Evolutionary conservation across 345 rosid species (phyloP).

Genomic region (Sapria himalayana): DNA sequence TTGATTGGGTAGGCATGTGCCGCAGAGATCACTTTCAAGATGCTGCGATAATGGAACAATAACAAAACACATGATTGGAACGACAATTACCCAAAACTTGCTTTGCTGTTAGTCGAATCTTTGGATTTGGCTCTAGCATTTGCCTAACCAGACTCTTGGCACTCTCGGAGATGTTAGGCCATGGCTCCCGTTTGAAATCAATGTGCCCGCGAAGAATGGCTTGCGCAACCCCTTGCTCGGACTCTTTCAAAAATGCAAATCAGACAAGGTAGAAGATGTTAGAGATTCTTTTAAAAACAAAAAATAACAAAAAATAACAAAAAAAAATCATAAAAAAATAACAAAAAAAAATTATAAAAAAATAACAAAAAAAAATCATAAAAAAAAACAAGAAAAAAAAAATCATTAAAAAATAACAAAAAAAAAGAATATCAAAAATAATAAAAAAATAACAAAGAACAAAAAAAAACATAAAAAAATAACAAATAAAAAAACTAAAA

Average conservation of each 20-base stretch:
- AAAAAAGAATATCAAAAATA: background rate
- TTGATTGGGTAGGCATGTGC: too few relatives aligned
- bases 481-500: too few relatives aligned
- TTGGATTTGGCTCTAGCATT: slow-evolving; percentile 98
- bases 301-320: background rate
- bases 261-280: background rate
- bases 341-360: background rate
- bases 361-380: background rate
- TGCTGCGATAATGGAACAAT: background rate
- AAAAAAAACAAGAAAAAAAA: background rate
- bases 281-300: slow-evolving; percentile 1
- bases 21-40: too few relatives aligned
- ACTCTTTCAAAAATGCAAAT: slow-evolving; percentile 29
- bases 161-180: slow-evolving; percentile 91
- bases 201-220: slow-evolving; percentile 89
- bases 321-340: background rate
- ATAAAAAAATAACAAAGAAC: background rate
- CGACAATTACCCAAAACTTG: slow-evolving; percentile 74
- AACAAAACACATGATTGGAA: slow-evolving; percentile 7
- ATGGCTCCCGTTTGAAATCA: slow-evolving; percentile 96
- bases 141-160: slow-evolving; percentile 77
- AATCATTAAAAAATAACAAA: background rate
- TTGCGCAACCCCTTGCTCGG: slow-evolving; percentile 99
- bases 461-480: too few relatives aligned
- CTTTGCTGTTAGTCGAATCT: slow-evolving; percentile 73